Base-by-base conservation (phyloP, 148 eudicot genomes). In the Rhododendron molle region DNA sequence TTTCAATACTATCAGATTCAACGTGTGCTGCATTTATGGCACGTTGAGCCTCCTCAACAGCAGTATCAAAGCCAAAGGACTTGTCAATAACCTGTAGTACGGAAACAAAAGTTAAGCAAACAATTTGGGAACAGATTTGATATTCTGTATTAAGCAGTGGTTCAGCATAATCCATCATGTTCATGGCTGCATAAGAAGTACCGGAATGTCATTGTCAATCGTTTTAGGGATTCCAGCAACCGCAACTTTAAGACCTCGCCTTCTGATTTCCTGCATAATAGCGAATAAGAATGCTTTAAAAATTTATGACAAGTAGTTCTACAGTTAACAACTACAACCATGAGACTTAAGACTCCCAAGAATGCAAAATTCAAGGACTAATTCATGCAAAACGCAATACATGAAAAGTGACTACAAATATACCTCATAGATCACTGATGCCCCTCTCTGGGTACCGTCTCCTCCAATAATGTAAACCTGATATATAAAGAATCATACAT, bases 11-110 rank as follows among this genome's bases (percentile, higher is more conserved):
- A 88, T 91, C 96, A 83, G 99, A 96, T 91, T 96, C 99, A 88
- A 96, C 99, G 86, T 96, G 99, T 76, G 99, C 99, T 81, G 98
- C 99, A 88, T 96, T 94, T 67, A 96, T 96, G 87, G 99, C 99
- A 84, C 99, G 94, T 83, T 96, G 99, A 85, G 99, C 98, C 88
- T 96, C 99, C 91, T 96, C 99, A 83, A 96, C 99, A 83, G 99
- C 99, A 87, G 98, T 93, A 90, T 96, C 99, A 92, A 96, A 96
- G 62, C 99, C 99, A 86, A 96, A 96, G 77, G 98, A 96, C 92
- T 84, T 96, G 91, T 96, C 99, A 90, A 96, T 95, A 72, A 95
- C 96, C 99, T 96, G 90, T 44, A 86, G 52, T 26, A 62, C 85
- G 40, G 83, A 87, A 71, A 86, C 84, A 8, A 80, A 52, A 65